phyloP scores from a whole-genome alignment of 495 filamentous ascomycete species.

The Daldinia bambusicola region DNA sequence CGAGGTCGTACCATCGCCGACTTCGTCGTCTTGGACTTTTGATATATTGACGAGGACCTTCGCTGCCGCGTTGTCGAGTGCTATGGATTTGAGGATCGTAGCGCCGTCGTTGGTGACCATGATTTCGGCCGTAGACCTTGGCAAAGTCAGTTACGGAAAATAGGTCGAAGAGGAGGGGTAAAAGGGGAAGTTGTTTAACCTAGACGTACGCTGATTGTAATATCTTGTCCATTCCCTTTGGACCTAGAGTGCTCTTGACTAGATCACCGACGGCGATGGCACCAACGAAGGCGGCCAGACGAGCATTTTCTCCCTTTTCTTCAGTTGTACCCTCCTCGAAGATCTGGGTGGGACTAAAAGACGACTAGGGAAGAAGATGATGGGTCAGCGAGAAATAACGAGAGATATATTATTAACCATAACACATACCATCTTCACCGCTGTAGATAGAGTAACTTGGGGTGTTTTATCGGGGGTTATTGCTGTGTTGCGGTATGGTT shows the following conservation, averaged over 20 bases:
- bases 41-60: conserved; percentile 99
- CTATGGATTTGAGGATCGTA: conserved; percentile 97
- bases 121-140: conserved; percentile 92
- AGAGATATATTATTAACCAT: background rate
- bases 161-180: background rate
- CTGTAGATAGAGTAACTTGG: background rate
- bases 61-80: conserved; percentile 97
- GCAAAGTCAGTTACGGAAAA: conserved; percentile 28
- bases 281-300: conserved; percentile 94
- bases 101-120: conserved; percentile 99
- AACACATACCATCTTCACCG: conserved; percentile 40
- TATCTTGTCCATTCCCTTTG: conserved; percentile 99
- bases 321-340: conserved; percentile 97
- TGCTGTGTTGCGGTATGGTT: conserved; percentile 18
- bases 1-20: conserved; percentile 88
- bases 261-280: conserved; percentile 97
- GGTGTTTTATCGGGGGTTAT: background rate
- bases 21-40: conserved; percentile 98
- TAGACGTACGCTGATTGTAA: conserved; percentile 86
- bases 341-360: conserved; percentile 93
- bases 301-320: conserved; percentile 99
- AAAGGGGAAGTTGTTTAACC: conserved; percentile 39
- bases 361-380: conserved; percentile 53
- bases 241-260: conserved; percentile 96
- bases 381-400: conserved; percentile 14